These are phyloP conservation scores for Crithidia acanthocephali DNA, from an alignment of 208 protist genomes.

Conservation along the genomic window DNA sequence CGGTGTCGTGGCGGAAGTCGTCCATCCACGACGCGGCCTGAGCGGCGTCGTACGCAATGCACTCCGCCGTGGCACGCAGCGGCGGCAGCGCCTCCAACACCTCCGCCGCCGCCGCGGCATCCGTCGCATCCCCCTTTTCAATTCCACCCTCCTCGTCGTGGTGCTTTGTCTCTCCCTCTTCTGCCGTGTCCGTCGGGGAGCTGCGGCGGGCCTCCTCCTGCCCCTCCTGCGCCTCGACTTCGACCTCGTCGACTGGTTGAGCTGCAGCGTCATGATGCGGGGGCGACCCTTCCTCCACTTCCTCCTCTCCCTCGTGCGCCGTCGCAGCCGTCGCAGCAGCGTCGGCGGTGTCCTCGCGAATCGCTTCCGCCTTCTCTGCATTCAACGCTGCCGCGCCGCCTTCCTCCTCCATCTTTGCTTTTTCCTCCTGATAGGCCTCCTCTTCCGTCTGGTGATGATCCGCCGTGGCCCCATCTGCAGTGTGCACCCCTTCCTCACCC, in stretches of 20 bases:
- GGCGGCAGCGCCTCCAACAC: slow-evolving; percentile 10
- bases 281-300: not conserved
- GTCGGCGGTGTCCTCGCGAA: too few species aligned
- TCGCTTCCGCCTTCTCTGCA: too few species aligned
- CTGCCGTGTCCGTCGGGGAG: not conserved
- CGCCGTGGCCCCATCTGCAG: too few species aligned
- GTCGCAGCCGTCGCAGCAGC: too few species aligned
- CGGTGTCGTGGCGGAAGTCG: slow-evolving; percentile 37
- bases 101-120: not conserved
- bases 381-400: too few species aligned
- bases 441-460: too few species aligned
- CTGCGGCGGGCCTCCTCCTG: not conserved
- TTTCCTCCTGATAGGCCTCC: not conserved
- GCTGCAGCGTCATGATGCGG: not conserved
- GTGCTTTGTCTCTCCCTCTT: not conserved
- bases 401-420: not conserved
- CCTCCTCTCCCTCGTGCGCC: not conserved
- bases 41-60: slow-evolving; percentile 46
- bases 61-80: slow-evolving; percentile 24
- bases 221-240: too few species aligned
- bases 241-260: not conserved
- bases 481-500: too few species aligned
- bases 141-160: too few species aligned
- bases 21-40: slow-evolving; percentile 44
- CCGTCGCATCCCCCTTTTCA: not conserved